Evolutionary conservation across 176 grass and related monocot species (phyloP).

Genomic region (Rhipidocladum racemiflorum): DNA sequence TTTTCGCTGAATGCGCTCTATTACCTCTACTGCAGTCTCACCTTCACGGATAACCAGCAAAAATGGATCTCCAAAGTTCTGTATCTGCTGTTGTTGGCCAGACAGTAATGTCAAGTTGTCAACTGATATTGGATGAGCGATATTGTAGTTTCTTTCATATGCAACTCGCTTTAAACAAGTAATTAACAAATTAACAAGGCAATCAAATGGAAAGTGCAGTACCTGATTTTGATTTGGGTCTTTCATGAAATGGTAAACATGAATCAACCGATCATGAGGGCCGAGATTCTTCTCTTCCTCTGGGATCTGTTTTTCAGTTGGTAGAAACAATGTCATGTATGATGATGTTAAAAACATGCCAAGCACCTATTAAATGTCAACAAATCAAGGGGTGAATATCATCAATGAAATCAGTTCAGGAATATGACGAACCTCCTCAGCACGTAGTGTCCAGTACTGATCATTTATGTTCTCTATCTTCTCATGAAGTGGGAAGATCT

Average conservation of each 20-base stretch:
- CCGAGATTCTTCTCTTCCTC: constrained; percentile 79
- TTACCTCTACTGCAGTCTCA: constrained; percentile 63
- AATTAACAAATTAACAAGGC: constrained; percentile 10
- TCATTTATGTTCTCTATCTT: constrained; percentile 94
- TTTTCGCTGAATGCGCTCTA: constrained; percentile 62
- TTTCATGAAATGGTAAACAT: constrained; percentile 90
- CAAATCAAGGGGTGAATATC: neutral
- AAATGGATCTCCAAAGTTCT: constrained; percentile 86
- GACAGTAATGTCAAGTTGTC: constrained; percentile 27
- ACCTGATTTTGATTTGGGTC: constrained; percentile 81
- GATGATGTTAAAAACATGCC: neutral
- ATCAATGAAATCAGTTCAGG: constrained; percentile 7
- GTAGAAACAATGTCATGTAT: constrained; percentile 12
- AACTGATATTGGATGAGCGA: constrained; percentile 6
- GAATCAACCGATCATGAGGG: constrained; percentile 72
- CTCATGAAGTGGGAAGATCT: constrained; percentile 73
- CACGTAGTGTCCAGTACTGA: constrained; percentile 84
- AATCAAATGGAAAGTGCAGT: constrained; percentile 15
- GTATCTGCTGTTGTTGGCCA: constrained; percentile 50
- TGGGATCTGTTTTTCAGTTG: constrained; percentile 59
- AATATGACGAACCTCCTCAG: constrained; percentile 59
- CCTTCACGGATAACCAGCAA: constrained; percentile 68
- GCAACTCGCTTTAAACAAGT: neutral
- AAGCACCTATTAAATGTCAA: neutral
- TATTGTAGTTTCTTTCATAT: neutral